Evolutionary conservation across 805 yeast species (phyloP), one percentile per base, ranked within the genome.

Genomic region (Myxozyma nipponensis): DNA sequence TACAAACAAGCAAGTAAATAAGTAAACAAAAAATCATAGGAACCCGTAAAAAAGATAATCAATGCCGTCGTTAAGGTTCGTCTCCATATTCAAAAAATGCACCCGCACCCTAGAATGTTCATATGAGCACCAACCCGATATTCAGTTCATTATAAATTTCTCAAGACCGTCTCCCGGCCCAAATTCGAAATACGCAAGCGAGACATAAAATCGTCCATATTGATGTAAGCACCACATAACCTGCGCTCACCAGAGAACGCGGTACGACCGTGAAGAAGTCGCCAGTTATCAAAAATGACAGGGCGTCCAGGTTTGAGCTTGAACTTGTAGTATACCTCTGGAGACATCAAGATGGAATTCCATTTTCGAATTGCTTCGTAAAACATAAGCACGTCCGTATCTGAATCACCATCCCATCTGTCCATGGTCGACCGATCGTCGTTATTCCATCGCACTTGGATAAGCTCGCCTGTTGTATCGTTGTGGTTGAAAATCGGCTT

Each of bases 221-320:
- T 81, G 56, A 79, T 71, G 65, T 83, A 83, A 1, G 86, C 86
- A 10, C 88, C 88, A 63, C 88, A 83, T 76, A 83, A 74, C 58
- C 86, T 69, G 63, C 88, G 71, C 61, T 77, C 75, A 1, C 89
- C 88, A 1, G 82, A 77, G 52, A 82, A 81, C 52, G 74, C 82
- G 40, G 81, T 78, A 61, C 88, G 73, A 17, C 84, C 80, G 63
- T 83, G 89, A 65, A 83, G 72, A 19, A 81, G 79, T 59, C 89
- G 66, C 87, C 88, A 83, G 62, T 83, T 83, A 62, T 83, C 87
- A 62, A 83, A 83, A 37, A 83, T 77, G 56, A 83, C 66, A 42
- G 82, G 77, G 59, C 78, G 81, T 1, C 87, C 88, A 0, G 89
- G 87, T 44, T 68, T 70, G 59, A 83, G 71, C 58, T 74, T 80